phyloP scores from a whole-genome alignment of 805 yeast genomes.

The Lachancea cidri region DNA sequence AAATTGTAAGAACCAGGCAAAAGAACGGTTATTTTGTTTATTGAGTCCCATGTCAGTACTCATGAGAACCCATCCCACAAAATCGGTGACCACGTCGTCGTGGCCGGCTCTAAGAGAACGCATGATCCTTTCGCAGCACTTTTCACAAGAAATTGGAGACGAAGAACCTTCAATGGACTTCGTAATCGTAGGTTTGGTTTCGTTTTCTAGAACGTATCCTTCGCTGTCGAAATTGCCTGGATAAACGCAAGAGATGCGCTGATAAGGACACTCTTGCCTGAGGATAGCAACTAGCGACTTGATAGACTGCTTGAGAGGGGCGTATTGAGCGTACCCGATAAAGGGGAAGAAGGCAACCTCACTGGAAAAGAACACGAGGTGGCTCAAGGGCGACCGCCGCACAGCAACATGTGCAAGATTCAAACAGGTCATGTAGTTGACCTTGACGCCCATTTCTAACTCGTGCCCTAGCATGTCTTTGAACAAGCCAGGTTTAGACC shows the following conservation, averaged over 20 bases:
- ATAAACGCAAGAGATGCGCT: constrained; percentile 65
- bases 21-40: constrained; percentile 45
- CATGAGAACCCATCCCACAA: constrained; percentile 76
- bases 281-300: constrained; percentile 68
- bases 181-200: constrained; percentile 82
- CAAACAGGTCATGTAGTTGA: constrained; percentile 70
- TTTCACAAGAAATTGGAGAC: constrained; percentile 56
- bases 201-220: constrained; percentile 77
- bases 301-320: constrained; percentile 83
- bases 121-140: constrained; percentile 60
- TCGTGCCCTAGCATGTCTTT: constrained; percentile 57
- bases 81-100: constrained; percentile 74
- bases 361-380: constrained; percentile 64
- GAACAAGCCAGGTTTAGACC: constrained; percentile 73
- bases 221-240: constrained; percentile 92
- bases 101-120: constrained; percentile 56
- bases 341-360: constrained; percentile 80
- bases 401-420: constrained; percentile 63
- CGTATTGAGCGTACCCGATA: constrained; percentile 87
- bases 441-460: constrained; percentile 53
- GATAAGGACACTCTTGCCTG: constrained; percentile 78
- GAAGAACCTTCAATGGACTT: constrained; percentile 82
- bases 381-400: constrained; percentile 37
- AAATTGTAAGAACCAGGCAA: constrained; percentile 48
- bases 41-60: constrained; percentile 61